phyloP scores from a whole-genome alignment of 257 asterid species.

The Solanum okadae region DNA sequence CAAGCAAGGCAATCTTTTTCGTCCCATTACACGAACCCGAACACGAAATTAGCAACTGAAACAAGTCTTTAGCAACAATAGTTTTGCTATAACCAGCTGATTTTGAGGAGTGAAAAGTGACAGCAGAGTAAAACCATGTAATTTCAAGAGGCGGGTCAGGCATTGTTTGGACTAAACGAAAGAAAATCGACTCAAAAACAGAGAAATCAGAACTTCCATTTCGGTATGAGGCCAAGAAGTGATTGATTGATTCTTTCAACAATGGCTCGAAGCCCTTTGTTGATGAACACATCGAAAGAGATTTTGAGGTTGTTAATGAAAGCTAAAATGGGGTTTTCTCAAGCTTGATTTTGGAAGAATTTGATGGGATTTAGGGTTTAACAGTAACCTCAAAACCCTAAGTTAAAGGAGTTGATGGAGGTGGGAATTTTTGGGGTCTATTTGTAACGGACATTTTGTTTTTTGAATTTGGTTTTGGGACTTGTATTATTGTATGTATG shows the following conservation, averaged over 20 bases:
- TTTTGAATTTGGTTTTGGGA: constrained; percentile 11
- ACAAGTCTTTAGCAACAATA: constrained; percentile 49
- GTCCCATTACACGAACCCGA: constrained; percentile 39
- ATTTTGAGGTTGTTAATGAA: background rate
- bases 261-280: constrained; percentile 30
- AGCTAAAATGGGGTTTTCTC: background rate
- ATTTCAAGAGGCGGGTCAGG: constrained; percentile 83
- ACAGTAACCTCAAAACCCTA: constrained; percentile 8
- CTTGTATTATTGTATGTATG: background rate
- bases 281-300: constrained; percentile 24
- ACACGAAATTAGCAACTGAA: constrained; percentile 48
- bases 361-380: constrained; percentile 1
- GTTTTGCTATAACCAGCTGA: constrained; percentile 13
- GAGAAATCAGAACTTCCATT: constrained; percentile 58
- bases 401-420: background rate
- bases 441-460: constrained; percentile 13
- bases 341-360: background rate
- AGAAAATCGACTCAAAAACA: constrained; percentile 64
- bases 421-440: background rate
- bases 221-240: constrained; percentile 42
- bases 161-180: constrained; percentile 67
- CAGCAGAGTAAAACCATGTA: constrained; percentile 82
- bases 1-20: constrained; percentile 59
- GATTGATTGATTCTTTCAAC: constrained; percentile 64
- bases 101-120: constrained; percentile 49